Evolutionary conservation across 495 filamentous ascomycete genomes (phyloP).

Genomic region (Hapsidospora chrysogenum): DNA sequence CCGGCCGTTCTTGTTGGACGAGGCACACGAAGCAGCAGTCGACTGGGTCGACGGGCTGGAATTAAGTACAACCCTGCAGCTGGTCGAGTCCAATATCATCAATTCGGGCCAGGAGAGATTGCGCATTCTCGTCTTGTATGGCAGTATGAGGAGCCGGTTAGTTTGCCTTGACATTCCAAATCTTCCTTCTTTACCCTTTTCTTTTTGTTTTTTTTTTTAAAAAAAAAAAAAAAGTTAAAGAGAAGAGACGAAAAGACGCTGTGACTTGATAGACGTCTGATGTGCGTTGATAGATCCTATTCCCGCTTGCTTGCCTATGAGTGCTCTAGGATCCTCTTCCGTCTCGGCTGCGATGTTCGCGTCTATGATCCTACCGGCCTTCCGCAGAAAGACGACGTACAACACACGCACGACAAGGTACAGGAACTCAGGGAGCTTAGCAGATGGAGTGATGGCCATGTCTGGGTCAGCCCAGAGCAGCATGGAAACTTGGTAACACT

Average conservation of each 20-base stretch:
- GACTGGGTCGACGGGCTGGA: constrained; percentile 45
- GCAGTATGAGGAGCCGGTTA: constrained; percentile 36
- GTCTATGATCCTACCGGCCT: constrained; percentile 44
- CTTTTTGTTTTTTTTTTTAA: background rate
- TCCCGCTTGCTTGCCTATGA: constrained; percentile 45
- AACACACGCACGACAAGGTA: constrained; percentile 42
- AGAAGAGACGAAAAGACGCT: background rate
- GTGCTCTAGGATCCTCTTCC: constrained; percentile 43
- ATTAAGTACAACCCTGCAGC: constrained; percentile 30
- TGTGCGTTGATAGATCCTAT: constrained; percentile 30
- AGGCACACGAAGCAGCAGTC: constrained; percentile 10
- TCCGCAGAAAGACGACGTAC: constrained; percentile 46
- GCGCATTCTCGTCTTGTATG: constrained; percentile 47
- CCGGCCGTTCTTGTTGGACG: constrained; percentile 37
- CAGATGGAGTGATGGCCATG: constrained; percentile 51
- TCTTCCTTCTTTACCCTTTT: background rate
- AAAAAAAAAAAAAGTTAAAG: background rate
- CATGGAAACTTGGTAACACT: constrained; percentile 43
- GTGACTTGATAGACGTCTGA: constrained; percentile 1
- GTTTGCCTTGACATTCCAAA: background rate
- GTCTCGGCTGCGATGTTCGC: constrained; percentile 51
- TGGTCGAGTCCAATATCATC: constrained; percentile 32
- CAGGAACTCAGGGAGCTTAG: constrained; percentile 48
- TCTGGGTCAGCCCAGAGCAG: constrained; percentile 56
- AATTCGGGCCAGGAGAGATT: constrained; percentile 25